Evolutionary conservation across 163 green algal species (phyloP).

Genomic region (Coccomyxa subellipsoidea): DNA sequence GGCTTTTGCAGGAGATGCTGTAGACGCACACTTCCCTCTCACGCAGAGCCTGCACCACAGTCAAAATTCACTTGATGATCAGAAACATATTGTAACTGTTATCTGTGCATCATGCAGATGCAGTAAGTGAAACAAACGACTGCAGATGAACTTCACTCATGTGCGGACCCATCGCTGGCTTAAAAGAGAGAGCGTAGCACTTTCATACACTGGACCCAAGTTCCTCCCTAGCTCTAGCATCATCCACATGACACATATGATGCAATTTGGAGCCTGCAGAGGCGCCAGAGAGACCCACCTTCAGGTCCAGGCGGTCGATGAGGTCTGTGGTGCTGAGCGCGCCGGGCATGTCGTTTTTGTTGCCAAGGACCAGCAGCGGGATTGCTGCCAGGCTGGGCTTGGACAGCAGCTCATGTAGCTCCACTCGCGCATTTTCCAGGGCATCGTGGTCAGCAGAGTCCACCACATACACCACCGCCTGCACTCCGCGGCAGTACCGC

Average conservation of each 20-base stretch:
- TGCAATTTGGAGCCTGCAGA: no score
- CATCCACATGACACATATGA: no score
- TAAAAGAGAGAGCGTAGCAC: no score
- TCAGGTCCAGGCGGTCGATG: constrained; percentile 73
- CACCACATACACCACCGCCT: constrained; percentile 95
- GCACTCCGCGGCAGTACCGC: constrained; percentile 95
- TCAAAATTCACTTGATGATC: not conserved
- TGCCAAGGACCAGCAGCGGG: constrained; percentile 94
- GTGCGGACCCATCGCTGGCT: no score
- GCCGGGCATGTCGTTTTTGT: constrained; percentile 94
- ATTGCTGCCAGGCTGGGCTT: constrained; percentile 81
- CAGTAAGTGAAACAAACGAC: no score
- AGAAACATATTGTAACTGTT: no score
- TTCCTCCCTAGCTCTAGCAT: no score
- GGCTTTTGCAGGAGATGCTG: constrained; percentile 93
- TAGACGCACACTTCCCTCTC: constrained; percentile 90
- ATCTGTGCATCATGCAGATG: no score
- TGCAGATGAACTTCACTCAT: no score
- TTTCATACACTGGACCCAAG: no score
- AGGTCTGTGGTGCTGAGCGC: constrained; percentile 75
- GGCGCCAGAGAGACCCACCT: constrained; percentile 51
- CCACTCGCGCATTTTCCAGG: constrained; percentile 55
- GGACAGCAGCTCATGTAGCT: constrained; percentile 84
- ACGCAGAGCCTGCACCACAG: constrained; percentile 24
- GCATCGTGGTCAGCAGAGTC: constrained; percentile 83